phyloP scores from a whole-genome alignment of 805 yeast species.

The Isabelozyma heimii region DNA sequence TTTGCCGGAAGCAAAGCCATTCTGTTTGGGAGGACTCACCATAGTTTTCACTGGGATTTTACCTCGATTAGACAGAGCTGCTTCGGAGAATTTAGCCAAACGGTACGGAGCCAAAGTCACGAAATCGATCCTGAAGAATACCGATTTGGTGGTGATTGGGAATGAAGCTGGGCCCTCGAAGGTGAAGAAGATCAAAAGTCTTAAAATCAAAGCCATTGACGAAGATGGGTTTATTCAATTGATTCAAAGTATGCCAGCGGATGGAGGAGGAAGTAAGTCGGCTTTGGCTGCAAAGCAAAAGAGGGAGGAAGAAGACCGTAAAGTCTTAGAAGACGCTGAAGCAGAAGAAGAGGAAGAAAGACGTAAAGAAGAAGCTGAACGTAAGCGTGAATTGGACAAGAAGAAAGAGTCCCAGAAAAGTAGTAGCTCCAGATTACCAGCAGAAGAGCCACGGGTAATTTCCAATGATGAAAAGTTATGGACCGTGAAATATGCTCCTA shows the following conservation, averaged over 20 bases:
- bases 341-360: conserved; percentile 45
- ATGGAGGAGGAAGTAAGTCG: conserved; percentile 82
- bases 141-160: conserved; percentile 87
- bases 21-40: conserved; percentile 84
- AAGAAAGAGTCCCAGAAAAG: conserved; percentile 1
- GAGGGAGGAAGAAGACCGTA: conserved; percentile 63
- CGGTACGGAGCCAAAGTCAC: conserved; percentile 91
- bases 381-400: conserved; percentile 16
- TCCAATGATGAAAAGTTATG: conserved; percentile 69
- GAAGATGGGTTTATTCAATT: conserved; percentile 83
- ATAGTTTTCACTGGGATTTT: conserved; percentile 91
- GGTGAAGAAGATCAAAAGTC: conserved; percentile 70
- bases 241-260: conserved; percentile 77
- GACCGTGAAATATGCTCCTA: conserved; percentile 94
- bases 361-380: conserved; percentile 41
- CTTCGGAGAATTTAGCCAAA: conserved; percentile 73
- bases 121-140: conserved; percentile 78
- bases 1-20: conserved; percentile 79
- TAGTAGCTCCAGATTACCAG: conserved; percentile 7
- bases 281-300: conserved; percentile 74
- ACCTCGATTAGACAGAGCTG: conserved; percentile 74
- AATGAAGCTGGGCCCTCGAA: conserved; percentile 98
- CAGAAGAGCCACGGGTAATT: conserved; percentile 28
- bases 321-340: conserved; percentile 43
- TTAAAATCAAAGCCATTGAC: conserved; percentile 75